Conservation (phyloP, 345 rosid species). For the Acer yangbiense region DNA sequence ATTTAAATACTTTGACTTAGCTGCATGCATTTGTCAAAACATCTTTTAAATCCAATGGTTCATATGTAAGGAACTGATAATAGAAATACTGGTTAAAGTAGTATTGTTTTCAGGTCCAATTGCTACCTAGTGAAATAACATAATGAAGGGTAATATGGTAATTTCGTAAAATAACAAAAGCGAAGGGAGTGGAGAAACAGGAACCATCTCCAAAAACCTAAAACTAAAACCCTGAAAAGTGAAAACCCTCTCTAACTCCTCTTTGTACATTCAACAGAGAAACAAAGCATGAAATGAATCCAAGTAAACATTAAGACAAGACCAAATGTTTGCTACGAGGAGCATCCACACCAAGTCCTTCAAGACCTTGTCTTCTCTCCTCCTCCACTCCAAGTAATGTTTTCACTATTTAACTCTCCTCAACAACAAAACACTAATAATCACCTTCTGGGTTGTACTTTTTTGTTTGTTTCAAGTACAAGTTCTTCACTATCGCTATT, state of each 20-base stretch:
- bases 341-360: constrained; percentile 53
- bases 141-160: not conserved
- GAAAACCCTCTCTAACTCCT: not conserved
- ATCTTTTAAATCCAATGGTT: too few species aligned
- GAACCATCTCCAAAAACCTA: constrained; percentile 14
- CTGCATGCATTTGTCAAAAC: too few species aligned
- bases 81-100: too few species aligned
- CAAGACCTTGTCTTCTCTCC: constrained; percentile 48
- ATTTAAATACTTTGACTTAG: too few species aligned
- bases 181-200: not conserved
- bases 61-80: too few species aligned
- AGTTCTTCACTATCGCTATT: too few species aligned
- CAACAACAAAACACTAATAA: too few species aligned
- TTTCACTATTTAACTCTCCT: constrained; percentile 3
- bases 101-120: too few species aligned
- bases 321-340: constrained; percentile 61
- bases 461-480: too few species aligned
- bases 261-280: not conserved
- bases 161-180: not conserved
- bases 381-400: constrained; percentile 56
- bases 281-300: not conserved
- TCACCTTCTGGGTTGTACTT: too few species aligned
- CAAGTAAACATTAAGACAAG: not conserved
- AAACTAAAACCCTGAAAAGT: constrained; percentile 29
- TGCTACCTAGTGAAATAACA: too few species aligned